phyloP scores from a whole-genome alignment of 169 alveolate genomes.

The Theileria orientalis region DNA sequence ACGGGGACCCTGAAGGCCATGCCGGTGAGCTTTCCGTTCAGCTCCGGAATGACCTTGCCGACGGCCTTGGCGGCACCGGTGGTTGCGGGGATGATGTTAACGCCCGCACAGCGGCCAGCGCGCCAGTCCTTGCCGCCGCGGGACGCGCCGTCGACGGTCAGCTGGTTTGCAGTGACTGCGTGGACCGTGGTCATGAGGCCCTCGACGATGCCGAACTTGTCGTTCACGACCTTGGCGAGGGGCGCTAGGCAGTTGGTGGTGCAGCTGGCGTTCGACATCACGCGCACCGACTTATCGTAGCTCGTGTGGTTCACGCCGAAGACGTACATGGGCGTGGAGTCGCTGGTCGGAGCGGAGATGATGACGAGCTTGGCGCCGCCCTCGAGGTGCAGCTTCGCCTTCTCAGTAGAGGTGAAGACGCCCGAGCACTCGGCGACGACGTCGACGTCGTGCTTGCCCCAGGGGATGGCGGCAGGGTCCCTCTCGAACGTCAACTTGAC shows the following conservation, averaged over 20 bases:
- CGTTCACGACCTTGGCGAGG: conserved; percentile 96
- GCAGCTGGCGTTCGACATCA: conserved; percentile 99
- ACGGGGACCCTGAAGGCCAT: conserved; percentile 99
- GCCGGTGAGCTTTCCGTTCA: conserved; percentile 98
- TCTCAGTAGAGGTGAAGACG: conserved; percentile 92
- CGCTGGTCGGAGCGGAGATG: conserved; percentile 98
- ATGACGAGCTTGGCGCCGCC: conserved; percentile 99
- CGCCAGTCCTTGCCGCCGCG: conserved; percentile 99
- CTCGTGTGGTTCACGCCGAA: conserved; percentile 96
- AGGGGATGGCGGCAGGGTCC: conserved; percentile 94
- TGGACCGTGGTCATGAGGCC: conserved; percentile 99
- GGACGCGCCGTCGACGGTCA: conserved; percentile 99
- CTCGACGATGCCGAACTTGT: conserved; percentile 96
- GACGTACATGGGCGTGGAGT: conserved; percentile 96
- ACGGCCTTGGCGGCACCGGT: conserved; percentile 99
- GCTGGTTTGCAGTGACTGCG: conserved; percentile 97
- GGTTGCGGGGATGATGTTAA: conserved; percentile 97
- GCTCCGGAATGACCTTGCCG: conserved; percentile 96
- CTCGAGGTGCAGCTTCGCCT: conserved; percentile 90
- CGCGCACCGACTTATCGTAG: conserved; percentile 84
- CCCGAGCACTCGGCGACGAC: conserved; percentile 98
- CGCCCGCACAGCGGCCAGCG: conserved; percentile 98
- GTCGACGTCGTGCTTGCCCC: conserved; percentile 96
- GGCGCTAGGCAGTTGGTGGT: conserved; percentile 99
- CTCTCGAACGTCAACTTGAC: conserved; percentile 86